phyloP scores from a whole-genome alignment of 2,329 filamentous ascomycete genomes.

The Microdochium nivale region DNA sequence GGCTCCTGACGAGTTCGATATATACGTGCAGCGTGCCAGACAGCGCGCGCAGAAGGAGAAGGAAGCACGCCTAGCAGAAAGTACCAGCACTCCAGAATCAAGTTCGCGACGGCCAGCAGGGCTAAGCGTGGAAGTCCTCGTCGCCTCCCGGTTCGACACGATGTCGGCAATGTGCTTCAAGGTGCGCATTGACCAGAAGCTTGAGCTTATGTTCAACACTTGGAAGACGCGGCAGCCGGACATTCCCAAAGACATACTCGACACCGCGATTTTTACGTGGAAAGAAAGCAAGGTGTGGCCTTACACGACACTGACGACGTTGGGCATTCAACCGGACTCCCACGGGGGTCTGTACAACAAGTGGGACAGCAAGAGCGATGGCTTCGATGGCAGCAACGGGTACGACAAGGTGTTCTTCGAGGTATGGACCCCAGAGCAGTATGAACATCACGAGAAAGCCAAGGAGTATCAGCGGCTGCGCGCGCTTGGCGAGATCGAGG shows the following conservation, averaged over 20 bases:
- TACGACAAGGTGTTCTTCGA: conserved; percentile 62
- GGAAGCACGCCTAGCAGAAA: conserved; percentile 9
- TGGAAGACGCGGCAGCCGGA: conserved; percentile 57
- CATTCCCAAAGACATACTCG: conserved; percentile 13
- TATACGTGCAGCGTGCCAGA: conserved; percentile 35
- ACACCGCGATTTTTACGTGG: conserved; percentile 70
- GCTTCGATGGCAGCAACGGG: conserved; percentile 35
- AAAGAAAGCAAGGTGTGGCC: conserved; percentile 64
- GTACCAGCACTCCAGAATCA: background rate
- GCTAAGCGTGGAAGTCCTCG: conserved; percentile 51
- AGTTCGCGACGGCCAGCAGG: conserved; percentile 23
- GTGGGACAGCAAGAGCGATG: conserved; percentile 15
- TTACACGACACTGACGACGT: conserved; percentile 60
- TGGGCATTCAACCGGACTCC: conserved; percentile 47
- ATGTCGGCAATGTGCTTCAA: conserved; percentile 54
- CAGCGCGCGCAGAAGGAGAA: conserved; percentile 19
- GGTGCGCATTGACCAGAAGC: conserved; percentile 56
- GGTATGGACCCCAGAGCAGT: conserved; percentile 63
- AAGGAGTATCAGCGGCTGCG: conserved; percentile 38
- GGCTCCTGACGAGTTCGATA: conserved; percentile 33
- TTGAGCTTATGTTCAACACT: conserved; percentile 57
- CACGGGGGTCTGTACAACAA: conserved; percentile 32
- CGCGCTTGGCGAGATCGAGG: conserved; percentile 30
- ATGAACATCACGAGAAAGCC: conserved; percentile 36
- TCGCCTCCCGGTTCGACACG: conserved; percentile 43